phyloP scores from a whole-genome alignment of 257 asterid species.

The Anisodus tanguticus region DNA sequence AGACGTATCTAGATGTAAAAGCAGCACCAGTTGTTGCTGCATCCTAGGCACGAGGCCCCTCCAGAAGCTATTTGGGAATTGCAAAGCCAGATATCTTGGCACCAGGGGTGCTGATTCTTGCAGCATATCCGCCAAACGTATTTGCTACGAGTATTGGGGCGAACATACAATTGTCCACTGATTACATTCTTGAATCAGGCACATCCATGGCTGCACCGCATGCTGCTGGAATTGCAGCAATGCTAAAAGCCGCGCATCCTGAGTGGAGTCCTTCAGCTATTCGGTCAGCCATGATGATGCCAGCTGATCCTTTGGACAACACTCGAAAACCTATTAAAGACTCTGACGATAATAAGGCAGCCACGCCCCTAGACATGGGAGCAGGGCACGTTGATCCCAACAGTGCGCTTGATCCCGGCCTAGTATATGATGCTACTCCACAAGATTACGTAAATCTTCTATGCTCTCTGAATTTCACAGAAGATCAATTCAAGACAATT shows the following conservation, averaged over 20 bases:
- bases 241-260: constrained; percentile 30
- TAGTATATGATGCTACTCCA: constrained; percentile 35
- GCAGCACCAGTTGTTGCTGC: constrained; percentile 1
- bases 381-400: constrained; percentile 40
- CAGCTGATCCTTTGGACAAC: constrained; percentile 31
- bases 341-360: not conserved
- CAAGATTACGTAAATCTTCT: constrained; percentile 39
- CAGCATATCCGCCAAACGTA: constrained; percentile 22
- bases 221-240: constrained; percentile 31
- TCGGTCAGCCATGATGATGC: constrained; percentile 37
- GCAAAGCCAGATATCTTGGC: constrained; percentile 27
- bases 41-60: constrained; percentile 30
- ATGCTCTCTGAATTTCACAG: constrained; percentile 40
- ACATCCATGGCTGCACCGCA: constrained; percentile 32
- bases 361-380: constrained; percentile 39
- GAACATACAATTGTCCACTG: not conserved
- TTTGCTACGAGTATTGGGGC: not conserved
- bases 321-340: constrained; percentile 30
- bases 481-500: constrained; percentile 26
- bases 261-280: constrained; percentile 33
- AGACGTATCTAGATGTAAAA: constrained; percentile 19
- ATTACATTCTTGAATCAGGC: constrained; percentile 28
- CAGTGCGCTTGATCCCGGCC: constrained; percentile 40
- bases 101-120: constrained; percentile 30
- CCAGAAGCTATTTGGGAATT: constrained; percentile 26